These are phyloP conservation scores for Peniophora sp. DNA, from an alignment of 1,284 basidiomycete genomes.

Conservation along the genomic window DNA sequence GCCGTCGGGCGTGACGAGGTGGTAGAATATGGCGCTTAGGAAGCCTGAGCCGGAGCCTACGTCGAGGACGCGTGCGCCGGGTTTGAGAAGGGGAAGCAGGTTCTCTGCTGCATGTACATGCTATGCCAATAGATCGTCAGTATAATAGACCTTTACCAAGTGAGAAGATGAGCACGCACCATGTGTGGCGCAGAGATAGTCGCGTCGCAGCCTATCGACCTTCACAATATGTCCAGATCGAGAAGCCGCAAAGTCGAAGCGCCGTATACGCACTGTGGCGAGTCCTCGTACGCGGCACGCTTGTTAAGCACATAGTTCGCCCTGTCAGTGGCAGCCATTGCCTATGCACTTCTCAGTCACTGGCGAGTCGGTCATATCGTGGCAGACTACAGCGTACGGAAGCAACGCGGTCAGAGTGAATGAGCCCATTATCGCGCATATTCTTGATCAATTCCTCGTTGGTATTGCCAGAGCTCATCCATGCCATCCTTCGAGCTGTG, in stretches of 20 bases:
- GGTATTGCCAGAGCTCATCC: conserved; percentile 63
- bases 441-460: conserved; percentile 72
- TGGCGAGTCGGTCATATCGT: neutral
- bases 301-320: conserved; percentile 59
- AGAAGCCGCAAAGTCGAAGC: conserved; percentile 5
- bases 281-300: conserved; percentile 65
- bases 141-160: neutral
- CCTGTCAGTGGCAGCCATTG: conserved; percentile 69
- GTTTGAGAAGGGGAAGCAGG: conserved; percentile 61
- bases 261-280: conserved; percentile 53
- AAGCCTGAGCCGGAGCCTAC: conserved; percentile 79
- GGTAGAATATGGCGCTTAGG: conserved; percentile 69
- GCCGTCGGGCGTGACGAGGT: conserved; percentile 44
- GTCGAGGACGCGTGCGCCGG: conserved; percentile 72
- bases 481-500: conserved; percentile 59
- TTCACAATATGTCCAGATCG: conserved; percentile 18
- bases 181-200: conserved; percentile 92
- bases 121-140: conserved; percentile 24
- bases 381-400: conserved; percentile 24
- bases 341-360: conserved; percentile 30
- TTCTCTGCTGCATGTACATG: conserved; percentile 78
- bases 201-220: conserved; percentile 70
- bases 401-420: conserved; percentile 44
- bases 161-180: conserved; percentile 32
- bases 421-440: conserved; percentile 45